Conservation (phyloP, 2,329 filamentous ascomycete species). For the Monilinia fructigena region DNA sequence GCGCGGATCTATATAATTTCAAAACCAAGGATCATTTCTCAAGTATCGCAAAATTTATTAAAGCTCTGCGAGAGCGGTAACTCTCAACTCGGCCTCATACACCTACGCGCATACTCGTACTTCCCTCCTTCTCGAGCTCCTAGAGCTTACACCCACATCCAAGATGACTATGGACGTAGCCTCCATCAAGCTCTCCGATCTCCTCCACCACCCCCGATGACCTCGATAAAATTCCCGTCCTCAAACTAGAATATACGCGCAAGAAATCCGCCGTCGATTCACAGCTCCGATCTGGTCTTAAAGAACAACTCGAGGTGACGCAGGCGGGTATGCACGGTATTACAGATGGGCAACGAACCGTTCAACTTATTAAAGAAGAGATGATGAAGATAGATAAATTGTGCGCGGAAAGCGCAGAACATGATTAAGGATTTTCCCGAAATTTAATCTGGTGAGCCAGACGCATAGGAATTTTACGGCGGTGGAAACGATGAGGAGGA, state of each 20-base stretch:
- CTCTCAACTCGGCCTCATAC: not conserved
- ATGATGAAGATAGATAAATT: constrained; percentile 98
- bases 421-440: constrained; percentile 97
- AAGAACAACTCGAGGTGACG: constrained; percentile 91
- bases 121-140: not conserved
- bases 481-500: constrained; percentile 88
- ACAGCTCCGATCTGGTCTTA: constrained; percentile 82
- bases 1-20: not conserved
- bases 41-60: not conserved
- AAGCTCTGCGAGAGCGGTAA: constrained; percentile 11
- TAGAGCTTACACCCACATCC: constrained; percentile 1
- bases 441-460: constrained; percentile 87
- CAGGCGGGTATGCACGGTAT: constrained; percentile 90
- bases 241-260: constrained; percentile 89
- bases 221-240: constrained; percentile 86
- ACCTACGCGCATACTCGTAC: not conserved
- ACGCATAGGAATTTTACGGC: constrained; percentile 96
- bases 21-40: not conserved
- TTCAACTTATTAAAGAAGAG: constrained; percentile 93
- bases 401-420: constrained; percentile 94
- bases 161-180: constrained; percentile 41
- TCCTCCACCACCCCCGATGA: constrained; percentile 95
- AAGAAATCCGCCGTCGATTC: constrained; percentile 92
- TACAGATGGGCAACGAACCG: constrained; percentile 84
- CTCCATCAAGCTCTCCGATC: constrained; percentile 73